phyloP scores from a whole-genome alignment of 2,329 filamentous ascomycete genomes.

The Arthrobotrys iridis region DNA sequence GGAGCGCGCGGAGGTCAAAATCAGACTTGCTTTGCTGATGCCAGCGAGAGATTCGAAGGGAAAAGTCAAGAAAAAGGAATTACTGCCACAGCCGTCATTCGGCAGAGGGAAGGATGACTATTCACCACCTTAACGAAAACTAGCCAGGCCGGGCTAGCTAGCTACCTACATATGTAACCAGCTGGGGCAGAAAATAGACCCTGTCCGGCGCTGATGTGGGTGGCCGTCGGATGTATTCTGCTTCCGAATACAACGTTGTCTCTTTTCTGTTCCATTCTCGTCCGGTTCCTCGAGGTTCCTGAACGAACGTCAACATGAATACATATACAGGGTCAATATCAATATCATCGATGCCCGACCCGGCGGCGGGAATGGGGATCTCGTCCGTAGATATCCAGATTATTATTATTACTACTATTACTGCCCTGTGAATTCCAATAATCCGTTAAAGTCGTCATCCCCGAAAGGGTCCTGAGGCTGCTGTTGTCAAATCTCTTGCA shows the following conservation, averaged over 20 bases:
- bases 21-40: neutral
- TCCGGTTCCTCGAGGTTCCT: too few species aligned
- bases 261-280: neutral
- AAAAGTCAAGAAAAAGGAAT: slow-evolving; percentile 11
- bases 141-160: neutral
- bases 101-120: slow-evolving; percentile 33
- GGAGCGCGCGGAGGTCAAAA: slow-evolving; percentile 19
- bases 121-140: neutral
- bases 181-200: slow-evolving; percentile 18
- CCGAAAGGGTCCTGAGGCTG: too few species aligned
- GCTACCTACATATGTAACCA: too few species aligned
- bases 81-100: slow-evolving; percentile 51
- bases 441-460: too few species aligned
- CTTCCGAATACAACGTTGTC: slow-evolving; percentile 6
- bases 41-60: neutral
- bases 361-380: neutral
- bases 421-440: too few species aligned
- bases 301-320: too few species aligned
- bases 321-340: too few species aligned
- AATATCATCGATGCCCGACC: too few species aligned
- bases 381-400: too few species aligned
- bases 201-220: neutral
- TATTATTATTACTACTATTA: too few species aligned
- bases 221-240: slow-evolving; percentile 36
- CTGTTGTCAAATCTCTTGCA: slow-evolving; percentile 8